phyloP scores from a whole-genome alignment of 208 protist species.

The Trypanosoma scelopori region DNA sequence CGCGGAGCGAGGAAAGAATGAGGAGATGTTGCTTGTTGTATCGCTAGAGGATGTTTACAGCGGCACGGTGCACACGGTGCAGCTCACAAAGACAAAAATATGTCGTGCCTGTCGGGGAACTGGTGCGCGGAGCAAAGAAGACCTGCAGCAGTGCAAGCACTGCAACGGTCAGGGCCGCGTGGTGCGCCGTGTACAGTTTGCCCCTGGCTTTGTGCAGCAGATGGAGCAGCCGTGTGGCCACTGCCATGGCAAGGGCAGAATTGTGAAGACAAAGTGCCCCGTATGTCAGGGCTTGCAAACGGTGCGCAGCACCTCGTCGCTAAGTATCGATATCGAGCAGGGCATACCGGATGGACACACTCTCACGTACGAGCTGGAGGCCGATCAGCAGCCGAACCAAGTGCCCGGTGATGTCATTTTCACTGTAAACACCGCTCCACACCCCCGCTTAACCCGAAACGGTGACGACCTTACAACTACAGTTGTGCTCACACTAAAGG shows the following conservation, averaged over 20 bases:
- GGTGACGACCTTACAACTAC: conserved; percentile 59
- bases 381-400: conserved; percentile 49
- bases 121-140: conserved; percentile 31
- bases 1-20: conserved; percentile 60
- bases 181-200: conserved; percentile 38
- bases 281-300: conserved; percentile 58
- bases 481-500: conserved; percentile 61
- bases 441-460: conserved; percentile 51
- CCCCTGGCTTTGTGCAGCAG: conserved; percentile 49
- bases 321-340: conserved; percentile 59
- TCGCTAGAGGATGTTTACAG: conserved; percentile 94
- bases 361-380: conserved; percentile 53
- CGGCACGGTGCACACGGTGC: conserved; percentile 78
- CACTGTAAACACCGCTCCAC: conserved; percentile 37
- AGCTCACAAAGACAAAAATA: conserved; percentile 81
- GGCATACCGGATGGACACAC: conserved; percentile 44
- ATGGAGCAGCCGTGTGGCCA: conserved; percentile 58
- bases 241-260: conserved; percentile 72
- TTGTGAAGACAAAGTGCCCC: conserved; percentile 53
- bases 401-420: conserved; percentile 63
- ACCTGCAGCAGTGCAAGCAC: conserved; percentile 37
- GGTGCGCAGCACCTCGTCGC: conserved; percentile 19
- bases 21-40: conserved; percentile 73
- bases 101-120: conserved; percentile 52
- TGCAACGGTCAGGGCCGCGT: conserved; percentile 42